Conservation (phyloP, 1,139 yeast genomes). For the Nakaseomyces nivariensis region DNA sequence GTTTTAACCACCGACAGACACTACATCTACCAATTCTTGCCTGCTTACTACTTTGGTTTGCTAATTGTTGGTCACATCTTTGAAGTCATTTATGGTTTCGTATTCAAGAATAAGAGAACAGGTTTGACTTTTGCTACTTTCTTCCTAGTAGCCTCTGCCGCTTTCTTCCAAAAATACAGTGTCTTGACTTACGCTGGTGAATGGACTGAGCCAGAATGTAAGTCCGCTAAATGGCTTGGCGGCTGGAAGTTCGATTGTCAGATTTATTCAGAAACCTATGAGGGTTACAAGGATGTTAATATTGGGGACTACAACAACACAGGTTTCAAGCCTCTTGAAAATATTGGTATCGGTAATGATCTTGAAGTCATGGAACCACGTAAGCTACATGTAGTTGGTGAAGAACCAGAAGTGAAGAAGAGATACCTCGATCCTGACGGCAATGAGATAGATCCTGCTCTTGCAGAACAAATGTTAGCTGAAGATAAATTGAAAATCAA, state of each 20-base stretch:
- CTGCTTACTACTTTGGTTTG: slow-evolving; percentile 81
- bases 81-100: slow-evolving; percentile 51
- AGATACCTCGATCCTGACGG: slow-evolving; percentile 62
- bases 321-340: background rate
- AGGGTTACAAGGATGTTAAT: background rate
- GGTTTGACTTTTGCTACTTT: slow-evolving; percentile 1
- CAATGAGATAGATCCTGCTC: slow-evolving; percentile 44
- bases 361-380: background rate
- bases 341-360: background rate
- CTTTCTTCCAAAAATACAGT: slow-evolving; percentile 54
- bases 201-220: slow-evolving; percentile 70
- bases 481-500: slow-evolving; percentile 2
- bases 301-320: background rate
- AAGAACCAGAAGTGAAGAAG: slow-evolving; percentile 22
- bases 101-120: slow-evolving; percentile 23
- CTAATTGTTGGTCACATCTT: slow-evolving; percentile 75
- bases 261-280: background rate
- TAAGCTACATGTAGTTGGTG: background rate
- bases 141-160: slow-evolving; percentile 36
- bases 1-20: slow-evolving; percentile 90
- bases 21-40: slow-evolving; percentile 87
- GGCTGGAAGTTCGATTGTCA: slow-evolving; percentile 86
- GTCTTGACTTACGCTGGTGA: slow-evolving; percentile 72
- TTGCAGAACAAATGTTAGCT: background rate
- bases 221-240: slow-evolving; percentile 45